Evolutionary conservation across 164 flowering plant genomes (phyloP), one percentile per base, ranked within the genome.

Genomic region (Cinnamomum micranthum): DNA sequence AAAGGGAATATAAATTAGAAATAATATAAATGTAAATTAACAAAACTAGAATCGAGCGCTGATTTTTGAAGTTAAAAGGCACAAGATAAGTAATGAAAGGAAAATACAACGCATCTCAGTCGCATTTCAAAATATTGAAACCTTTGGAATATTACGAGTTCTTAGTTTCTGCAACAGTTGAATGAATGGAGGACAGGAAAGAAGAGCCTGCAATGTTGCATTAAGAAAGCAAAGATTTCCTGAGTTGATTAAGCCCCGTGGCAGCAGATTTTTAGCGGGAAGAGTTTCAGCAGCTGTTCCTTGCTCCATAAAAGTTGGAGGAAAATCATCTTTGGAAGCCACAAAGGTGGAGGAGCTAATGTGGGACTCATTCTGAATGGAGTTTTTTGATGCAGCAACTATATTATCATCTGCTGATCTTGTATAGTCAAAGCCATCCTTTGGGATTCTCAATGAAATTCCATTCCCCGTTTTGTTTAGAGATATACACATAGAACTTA

Each of bases 141-240:
- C 99, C 99, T 92, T 86, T 23, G 94, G 91, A 63, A 94, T 82
- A 78, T 84, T 70, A 52, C 82, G 83, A 74, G 58, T 73, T 81
- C 84, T 88, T 60, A 94, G 73, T 65, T 87, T 91, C 82, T 87
- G 91, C 80, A 96, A 76, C 28, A 96, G 91, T 73, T 85, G 84
- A 65, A 96, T 91, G 81, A 96, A 94, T 59, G 91, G 96, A 73
- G 97, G 81, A 76, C 99, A 96, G 17, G 98, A 86, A 25, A 96
- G 81, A 63, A 94, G 91, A 75, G 99, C 97, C 84, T 96, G 99
- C 73, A 96, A 81, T 55, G 99, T 87, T 50, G 99, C 91, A 87
- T 92, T 92, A 59, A 96, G 96, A 82, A 96, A 96, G 83, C 99
- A 96, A 35, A 96, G 58, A 77, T 96, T 96, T 71, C 99, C 99